Conservation (phyloP, 106 monocot species). For the Dendrobium nobile region DNA sequence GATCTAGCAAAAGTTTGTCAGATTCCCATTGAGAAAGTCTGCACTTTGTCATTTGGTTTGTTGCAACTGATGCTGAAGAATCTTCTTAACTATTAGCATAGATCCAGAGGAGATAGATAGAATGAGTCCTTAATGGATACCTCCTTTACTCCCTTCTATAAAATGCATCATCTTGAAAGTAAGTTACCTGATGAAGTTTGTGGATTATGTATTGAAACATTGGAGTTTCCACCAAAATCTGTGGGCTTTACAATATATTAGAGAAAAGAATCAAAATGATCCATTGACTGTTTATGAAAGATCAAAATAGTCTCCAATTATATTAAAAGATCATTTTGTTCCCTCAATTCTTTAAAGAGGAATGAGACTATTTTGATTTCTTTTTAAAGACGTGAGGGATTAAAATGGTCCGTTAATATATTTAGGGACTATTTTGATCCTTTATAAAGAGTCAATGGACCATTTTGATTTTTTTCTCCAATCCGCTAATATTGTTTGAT, state of each 20-base stretch:
- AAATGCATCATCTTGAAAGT: not conserved
- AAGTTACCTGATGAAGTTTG: not conserved
- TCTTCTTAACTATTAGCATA: too few species aligned
- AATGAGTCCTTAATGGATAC: not conserved
- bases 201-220: not conserved
- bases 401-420: too few species aligned
- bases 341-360: too few species aligned
- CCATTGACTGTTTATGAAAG: too few species aligned
- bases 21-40: not conserved
- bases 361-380: too few species aligned
- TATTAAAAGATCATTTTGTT: too few species aligned
- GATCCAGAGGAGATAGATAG: not conserved
- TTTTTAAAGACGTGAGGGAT: too few species aligned
- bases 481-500: not conserved
- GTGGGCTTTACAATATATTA: not conserved
- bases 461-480: not conserved
- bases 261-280: too few species aligned
- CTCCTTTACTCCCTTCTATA: not conserved
- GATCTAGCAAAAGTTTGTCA: not conserved
- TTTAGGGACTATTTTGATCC: too few species aligned
- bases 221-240: not conserved
- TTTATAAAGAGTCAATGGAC: too few species aligned
- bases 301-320: too few species aligned
- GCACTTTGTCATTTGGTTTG: not conserved
- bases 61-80: not conserved